Evolutionary conservation across 495 filamentous ascomycete genomes (phyloP).

Genomic region (Hypoxylon perforatum): DNA sequence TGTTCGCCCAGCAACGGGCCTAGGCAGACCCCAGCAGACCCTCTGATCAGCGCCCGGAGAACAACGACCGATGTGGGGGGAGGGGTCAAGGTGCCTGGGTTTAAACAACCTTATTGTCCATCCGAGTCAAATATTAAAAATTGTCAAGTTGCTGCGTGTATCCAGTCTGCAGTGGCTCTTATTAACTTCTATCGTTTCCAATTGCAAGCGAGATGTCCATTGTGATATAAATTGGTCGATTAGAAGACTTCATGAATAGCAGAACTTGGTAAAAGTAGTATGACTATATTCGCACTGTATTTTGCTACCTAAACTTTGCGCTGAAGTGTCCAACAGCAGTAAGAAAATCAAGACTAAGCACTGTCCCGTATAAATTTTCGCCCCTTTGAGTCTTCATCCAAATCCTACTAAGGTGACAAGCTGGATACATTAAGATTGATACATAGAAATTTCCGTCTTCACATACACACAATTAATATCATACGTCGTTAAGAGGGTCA

Average conservation of each 20-base stretch:
- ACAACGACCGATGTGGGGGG: conserved; percentile 31
- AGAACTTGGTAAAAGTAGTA: neutral
- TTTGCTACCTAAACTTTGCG: neutral
- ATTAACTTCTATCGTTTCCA: too few species aligned
- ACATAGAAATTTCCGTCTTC: conserved; percentile 3
- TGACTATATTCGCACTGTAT: neutral
- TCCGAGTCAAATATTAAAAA: neutral
- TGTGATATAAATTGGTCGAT: too few species aligned
- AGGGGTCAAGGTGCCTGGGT: conserved; percentile 29
- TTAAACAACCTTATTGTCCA: neutral
- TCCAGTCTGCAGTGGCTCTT: too few species aligned
- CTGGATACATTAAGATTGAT: neutral
- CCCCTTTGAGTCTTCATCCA: neutral
- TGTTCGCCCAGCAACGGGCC: conserved; percentile 48
- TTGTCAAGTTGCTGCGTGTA: too few species aligned
- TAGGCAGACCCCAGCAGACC: neutral
- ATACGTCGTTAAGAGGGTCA: neutral
- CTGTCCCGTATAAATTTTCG: conserved; percentile 25
- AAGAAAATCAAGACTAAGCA: conserved; percentile 1
- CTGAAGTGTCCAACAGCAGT: conserved; percentile 6
- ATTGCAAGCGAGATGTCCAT: too few species aligned
- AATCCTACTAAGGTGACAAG: too few species aligned
- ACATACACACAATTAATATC: neutral
- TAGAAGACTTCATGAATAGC: too few species aligned
- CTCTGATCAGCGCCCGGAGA: conserved; percentile 6